Evolutionary conservation across 495 filamentous ascomycete species (phyloP).

Genomic region (Aspergillus hancockii): DNA sequence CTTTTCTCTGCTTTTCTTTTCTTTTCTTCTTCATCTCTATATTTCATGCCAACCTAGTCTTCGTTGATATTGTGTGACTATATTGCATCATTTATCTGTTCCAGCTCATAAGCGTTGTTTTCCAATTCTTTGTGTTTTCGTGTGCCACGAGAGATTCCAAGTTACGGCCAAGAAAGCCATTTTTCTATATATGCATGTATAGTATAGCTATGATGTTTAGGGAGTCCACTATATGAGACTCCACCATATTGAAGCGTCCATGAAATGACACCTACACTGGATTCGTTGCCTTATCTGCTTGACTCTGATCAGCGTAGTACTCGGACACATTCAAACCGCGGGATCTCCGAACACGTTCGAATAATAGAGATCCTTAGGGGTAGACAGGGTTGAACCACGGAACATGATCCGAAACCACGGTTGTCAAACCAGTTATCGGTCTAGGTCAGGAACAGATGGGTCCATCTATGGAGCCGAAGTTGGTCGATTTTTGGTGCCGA

Average conservation of each 20-base stretch:
- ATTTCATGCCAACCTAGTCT: background rate
- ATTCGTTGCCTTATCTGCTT: background rate
- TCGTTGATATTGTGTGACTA: slow-evolving; percentile 6
- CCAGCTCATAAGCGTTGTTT: background rate
- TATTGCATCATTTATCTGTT: background rate
- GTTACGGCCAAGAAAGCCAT: background rate
- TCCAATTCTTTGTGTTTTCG: background rate
- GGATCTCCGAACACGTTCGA: background rate
- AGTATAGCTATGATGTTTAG: slow-evolving; percentile 1
- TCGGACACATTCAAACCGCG: background rate
- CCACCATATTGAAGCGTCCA: background rate
- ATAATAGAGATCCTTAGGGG: background rate
- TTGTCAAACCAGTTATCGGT: background rate
- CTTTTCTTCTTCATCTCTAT: background rate
- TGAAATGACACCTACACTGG: background rate
- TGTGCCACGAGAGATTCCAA: background rate
- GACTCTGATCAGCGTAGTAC: too few relatives aligned
- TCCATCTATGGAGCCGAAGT: background rate
- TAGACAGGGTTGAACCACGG: background rate
- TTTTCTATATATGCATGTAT: background rate
- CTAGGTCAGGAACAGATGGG: slow-evolving; percentile 1
- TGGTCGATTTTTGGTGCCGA: background rate
- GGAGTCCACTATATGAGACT: background rate
- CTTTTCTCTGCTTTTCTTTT: background rate
- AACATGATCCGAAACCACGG: background rate